A percentile compares a stretch with the other conserved stretches of the same genome.
Conservation (phyloP, 345 rosid species). For the Arabidopsis suecica region DNA sequence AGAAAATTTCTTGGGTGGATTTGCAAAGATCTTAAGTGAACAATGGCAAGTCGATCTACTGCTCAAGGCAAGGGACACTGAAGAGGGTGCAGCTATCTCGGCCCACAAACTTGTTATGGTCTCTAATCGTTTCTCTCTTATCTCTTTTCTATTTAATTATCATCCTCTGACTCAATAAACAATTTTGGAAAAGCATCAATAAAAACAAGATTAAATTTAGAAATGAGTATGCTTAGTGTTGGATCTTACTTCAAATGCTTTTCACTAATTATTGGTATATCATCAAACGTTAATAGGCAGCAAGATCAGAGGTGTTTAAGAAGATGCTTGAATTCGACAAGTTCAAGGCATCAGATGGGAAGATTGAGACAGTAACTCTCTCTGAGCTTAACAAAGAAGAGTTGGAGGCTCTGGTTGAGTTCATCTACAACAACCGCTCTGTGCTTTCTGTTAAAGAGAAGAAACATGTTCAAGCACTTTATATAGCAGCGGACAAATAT, state of each 20-base stretch:
- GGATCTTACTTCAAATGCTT: neutral
- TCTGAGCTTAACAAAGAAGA: constrained; percentile 22
- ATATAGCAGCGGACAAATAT: constrained; percentile 17
- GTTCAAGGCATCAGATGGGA: neutral
- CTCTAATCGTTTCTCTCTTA: neutral
- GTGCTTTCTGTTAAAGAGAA: neutral
- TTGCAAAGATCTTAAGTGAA: neutral
- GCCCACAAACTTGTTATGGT: neutral
- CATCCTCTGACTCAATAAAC: neutral
- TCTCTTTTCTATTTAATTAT: neutral
- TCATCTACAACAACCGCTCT: constrained; percentile 1
- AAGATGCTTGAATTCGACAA: neutral
- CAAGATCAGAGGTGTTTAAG: neutral
- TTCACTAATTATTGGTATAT: neutral
- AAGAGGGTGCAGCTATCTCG: neutral
- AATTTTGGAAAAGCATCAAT: too few species aligned
- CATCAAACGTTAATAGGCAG: neutral
- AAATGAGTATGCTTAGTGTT: too few species aligned
- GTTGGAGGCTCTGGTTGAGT: constrained; percentile 26
- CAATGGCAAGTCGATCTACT: neutral
- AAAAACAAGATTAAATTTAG: too few species aligned
- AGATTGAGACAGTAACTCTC: neutral
- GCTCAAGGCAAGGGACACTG: neutral
- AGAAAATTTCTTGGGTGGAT: neutral
- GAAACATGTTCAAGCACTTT: constrained; percentile 14